Conservation (phyloP, 1,139 yeast genomes). For the Hansenula lynferdii region DNA sequence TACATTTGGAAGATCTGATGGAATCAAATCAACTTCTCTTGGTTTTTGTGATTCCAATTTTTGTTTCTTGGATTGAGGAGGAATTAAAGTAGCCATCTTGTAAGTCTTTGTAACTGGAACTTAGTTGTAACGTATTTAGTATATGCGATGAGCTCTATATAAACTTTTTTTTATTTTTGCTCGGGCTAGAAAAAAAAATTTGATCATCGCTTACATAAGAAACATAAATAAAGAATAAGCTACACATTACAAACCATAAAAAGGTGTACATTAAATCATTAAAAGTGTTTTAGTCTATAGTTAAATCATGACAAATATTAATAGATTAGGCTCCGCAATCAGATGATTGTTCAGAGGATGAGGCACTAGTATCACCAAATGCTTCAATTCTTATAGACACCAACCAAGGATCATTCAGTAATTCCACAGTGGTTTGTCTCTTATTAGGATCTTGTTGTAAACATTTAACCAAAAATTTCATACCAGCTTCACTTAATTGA, state of each 20-base stretch:
- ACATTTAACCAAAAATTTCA: conserved; percentile 66
- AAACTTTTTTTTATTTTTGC: neutral
- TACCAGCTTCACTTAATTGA: conserved; percentile 74
- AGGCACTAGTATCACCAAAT: conserved; percentile 38
- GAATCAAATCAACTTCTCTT: conserved; percentile 68
- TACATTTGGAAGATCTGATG: conserved; percentile 81
- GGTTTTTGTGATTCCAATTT: conserved; percentile 79
- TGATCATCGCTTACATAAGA: conserved; percentile 15
- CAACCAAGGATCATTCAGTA: conserved; percentile 90
- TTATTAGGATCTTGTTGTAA: conserved; percentile 77
- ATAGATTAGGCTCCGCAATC: conserved; percentile 13
- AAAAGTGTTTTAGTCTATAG: neutral
- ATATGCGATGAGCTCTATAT: conserved; percentile 1
- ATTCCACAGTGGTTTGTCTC: conserved; percentile 80
- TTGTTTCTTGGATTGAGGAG: conserved; percentile 92
- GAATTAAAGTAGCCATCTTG: conserved; percentile 85
- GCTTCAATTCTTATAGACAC: conserved; percentile 68
- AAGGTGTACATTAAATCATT: neutral
- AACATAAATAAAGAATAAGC: neutral
- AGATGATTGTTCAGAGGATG: conserved; percentile 21
- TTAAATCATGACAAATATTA: neutral
- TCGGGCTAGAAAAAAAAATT: conserved; percentile 3
- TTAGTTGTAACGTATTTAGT: neutral
- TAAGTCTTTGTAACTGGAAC: conserved; percentile 23
- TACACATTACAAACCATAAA: neutral